Evolutionary conservation across 2,329 filamentous ascomycete genomes (phyloP).

Genomic region (Paracoccidioides brasiliensis): DNA sequence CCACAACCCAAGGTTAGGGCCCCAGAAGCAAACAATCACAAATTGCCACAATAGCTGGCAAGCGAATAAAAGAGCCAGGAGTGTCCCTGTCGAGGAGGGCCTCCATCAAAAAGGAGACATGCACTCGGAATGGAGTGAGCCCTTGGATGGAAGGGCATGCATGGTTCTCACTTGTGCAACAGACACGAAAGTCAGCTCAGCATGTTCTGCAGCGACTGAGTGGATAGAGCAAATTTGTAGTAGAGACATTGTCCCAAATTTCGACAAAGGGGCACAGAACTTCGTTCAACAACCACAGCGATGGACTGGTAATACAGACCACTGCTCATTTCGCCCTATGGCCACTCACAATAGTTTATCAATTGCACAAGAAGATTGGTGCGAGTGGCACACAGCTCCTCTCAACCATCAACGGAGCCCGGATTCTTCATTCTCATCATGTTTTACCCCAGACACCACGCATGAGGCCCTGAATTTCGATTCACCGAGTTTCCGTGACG

Average conservation of each 20-base stretch:
- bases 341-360: background rate
- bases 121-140: background rate
- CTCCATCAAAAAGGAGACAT: background rate
- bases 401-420: slow-evolving; percentile 5
- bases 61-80: no score
- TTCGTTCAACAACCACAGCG: background rate
- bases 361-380: background rate
- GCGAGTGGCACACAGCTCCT: background rate
- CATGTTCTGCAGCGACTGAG: background rate
- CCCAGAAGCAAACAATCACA: background rate
- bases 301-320: background rate
- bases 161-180: background rate
- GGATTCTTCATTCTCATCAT: slow-evolving; percentile 5
- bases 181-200: background rate
- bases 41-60: background rate
- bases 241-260: background rate
- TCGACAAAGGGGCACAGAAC: background rate
- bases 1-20: background rate
- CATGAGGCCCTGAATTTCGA: background rate
- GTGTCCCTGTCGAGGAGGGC: background rate
- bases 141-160: background rate
- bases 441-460: slow-evolving; percentile 3
- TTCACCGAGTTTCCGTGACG: background rate
- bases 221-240: background rate
- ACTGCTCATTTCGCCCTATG: background rate